A percentile compares a stretch with the other conserved stretches of the same genome.
Conservation (phyloP, 2,329 filamentous ascomycete genomes). For the Fusarium sororula region DNA sequence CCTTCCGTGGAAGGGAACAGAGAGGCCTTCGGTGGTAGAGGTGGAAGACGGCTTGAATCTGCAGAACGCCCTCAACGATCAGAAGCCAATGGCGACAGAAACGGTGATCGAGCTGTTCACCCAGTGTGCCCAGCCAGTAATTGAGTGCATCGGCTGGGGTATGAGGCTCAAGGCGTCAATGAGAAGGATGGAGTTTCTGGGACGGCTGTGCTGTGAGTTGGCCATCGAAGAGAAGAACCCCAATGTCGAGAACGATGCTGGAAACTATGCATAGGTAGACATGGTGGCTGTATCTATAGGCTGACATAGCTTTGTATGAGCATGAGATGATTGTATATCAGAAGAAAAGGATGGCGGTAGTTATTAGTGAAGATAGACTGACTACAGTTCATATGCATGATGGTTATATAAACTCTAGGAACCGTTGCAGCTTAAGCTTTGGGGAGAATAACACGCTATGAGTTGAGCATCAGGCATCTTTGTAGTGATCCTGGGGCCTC, state of each 20-base stretch:
- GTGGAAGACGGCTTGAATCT: slow-evolving; percentile 38
- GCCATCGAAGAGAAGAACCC: slow-evolving; percentile 39
- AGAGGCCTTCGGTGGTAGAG: slow-evolving; percentile 37
- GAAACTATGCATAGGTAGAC: slow-evolving; percentile 25
- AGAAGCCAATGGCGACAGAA: slow-evolving; percentile 33
- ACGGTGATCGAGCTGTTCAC: slow-evolving; percentile 40
- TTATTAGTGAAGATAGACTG: background rate
- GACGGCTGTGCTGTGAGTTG: slow-evolving; percentile 38
- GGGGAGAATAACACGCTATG: background rate
- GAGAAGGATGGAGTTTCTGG: slow-evolving; percentile 37
- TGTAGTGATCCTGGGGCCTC: background rate
- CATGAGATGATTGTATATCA: slow-evolving; percentile 10
- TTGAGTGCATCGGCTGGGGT: slow-evolving; percentile 36
- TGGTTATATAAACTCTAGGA: background rate
- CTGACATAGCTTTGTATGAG: slow-evolving; percentile 5
- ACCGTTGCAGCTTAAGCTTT: background rate
- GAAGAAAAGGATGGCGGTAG: background rate
- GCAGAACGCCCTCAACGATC: slow-evolving; percentile 29
- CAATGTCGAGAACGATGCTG: slow-evolving; percentile 24
- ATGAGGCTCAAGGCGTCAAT: slow-evolving; percentile 38
- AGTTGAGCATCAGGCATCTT: background rate
- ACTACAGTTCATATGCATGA: background rate
- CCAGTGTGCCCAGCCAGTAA: slow-evolving; percentile 35
- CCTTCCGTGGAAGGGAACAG: slow-evolving; percentile 35
- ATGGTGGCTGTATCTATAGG: slow-evolving; percentile 3